A percentile compares a stretch with the other conserved stretches of the same genome.
Conservation (phyloP, 2,329 filamentous ascomycete species). For the Colletotrichum sp. region DNA sequence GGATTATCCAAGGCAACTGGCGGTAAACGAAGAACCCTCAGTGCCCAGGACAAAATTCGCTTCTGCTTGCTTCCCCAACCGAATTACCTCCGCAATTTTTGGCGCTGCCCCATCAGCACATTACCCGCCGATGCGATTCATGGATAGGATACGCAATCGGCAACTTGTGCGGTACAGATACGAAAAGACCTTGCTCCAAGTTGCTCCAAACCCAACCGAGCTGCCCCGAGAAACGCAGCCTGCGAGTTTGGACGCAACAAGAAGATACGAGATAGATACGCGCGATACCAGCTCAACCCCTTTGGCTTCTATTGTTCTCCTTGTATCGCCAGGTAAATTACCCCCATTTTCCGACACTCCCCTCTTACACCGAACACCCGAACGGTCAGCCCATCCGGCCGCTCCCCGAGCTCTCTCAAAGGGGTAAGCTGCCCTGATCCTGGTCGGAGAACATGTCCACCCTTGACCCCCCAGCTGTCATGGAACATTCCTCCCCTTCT, state of each 20-base stretch:
- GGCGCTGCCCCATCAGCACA: not conserved
- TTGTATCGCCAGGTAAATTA: not conserved
- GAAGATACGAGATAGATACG: not conserved
- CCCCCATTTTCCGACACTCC: not conserved
- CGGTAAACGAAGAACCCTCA: not conserved
- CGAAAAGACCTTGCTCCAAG: not conserved
- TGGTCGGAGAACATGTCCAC: not conserved
- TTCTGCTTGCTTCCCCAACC: not conserved
- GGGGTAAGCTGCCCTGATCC: constrained; percentile 5
- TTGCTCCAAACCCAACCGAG: not conserved
- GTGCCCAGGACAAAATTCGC: not conserved
- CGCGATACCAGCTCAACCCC: not conserved
- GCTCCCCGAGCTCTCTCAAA: constrained; percentile 9
- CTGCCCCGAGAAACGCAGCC: not conserved
- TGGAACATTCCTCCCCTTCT: constrained; percentile 21
- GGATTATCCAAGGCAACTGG: not conserved
- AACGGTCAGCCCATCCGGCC: constrained; percentile 11
- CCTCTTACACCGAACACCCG: not conserved
- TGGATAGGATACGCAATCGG: not conserved
- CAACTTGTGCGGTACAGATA: not conserved
- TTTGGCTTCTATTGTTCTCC: not conserved
- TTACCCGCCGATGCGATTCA: not conserved
- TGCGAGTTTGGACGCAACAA: not conserved
- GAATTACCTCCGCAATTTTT: not conserved
- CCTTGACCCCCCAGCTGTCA: constrained; percentile 8